Evolutionary conservation across 169 alveolate genomes (phyloP), one percentile per base, ranked within the genome.

Genomic region (Sarcocystis neurona): DNA sequence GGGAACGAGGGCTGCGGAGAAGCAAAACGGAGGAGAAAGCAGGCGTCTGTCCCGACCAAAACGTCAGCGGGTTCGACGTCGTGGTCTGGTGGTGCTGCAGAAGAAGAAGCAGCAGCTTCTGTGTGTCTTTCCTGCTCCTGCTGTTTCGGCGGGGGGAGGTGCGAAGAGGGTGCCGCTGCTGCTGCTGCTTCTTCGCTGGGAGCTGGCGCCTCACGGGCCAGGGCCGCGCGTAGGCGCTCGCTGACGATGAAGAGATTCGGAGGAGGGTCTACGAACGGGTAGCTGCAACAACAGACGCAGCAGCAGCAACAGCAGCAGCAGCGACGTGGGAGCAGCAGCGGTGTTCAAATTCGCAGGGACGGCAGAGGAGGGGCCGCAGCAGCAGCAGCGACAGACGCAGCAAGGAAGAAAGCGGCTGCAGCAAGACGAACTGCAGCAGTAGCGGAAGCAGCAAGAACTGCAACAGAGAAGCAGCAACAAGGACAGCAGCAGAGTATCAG

Each of bases 241-340:
- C 56, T 47, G 34, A 39, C 82, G 34, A 72, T 23, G 32, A 72
- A 53, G 39, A 72, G 56, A 72, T 72, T 72, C 82, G 41, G 2
- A n/a, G 82, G 82, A n/a, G 82, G 43, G 82, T 72, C 82, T 32
- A 72, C 82, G 82, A 72, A 72, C 37, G 82, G 82, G 34, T 72
- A 72, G 56, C 82, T 72, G 82, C 32, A 18, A 12, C 34, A 2
- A 37, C 34, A 39, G 27, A 39, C 0, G 53, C 15, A 37, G 32
- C 2, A 37, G 75, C 20, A 1, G 75, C 4, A 63, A 43, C 27
- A n/a, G n/a, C n/a, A 12, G n/a, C 18, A 12, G 70, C 3, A n/a
- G 6, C 75, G 75, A n/a, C 39, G 75, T 4, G 32, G 75, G 32
- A n/a, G n/a, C n/a, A 12, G n/a, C 18, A 12, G 70, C 3, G 70